These are phyloP conservation scores for Syncephalastrum racemosum DNA, from an alignment of 371 early-diverging fungal genomes.

Conservation along the genomic window DNA sequence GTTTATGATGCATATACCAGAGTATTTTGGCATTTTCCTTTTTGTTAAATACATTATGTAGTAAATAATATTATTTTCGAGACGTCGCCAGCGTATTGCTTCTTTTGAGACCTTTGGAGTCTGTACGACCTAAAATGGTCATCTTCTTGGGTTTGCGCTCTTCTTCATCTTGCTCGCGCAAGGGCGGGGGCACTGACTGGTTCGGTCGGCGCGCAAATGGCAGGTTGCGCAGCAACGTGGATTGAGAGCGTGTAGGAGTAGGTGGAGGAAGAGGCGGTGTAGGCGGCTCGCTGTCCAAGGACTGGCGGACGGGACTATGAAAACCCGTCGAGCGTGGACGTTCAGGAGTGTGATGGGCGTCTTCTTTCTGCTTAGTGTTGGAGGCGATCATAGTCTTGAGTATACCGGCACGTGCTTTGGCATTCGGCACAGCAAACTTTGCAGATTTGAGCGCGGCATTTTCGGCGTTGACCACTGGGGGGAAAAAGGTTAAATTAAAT, in stretches of 20 bases:
- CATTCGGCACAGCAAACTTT: conserved; percentile 51
- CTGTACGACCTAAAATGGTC: too few species aligned
- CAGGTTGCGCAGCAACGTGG: conserved; percentile 10
- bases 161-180: conserved; percentile 5
- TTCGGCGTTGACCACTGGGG: conserved; percentile 71
- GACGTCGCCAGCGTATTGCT: too few species aligned
- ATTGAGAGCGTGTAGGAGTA: conserved; percentile 4
- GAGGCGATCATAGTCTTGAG: conserved; percentile 19
- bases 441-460: conserved; percentile 77
- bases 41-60: neutral
- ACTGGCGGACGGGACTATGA: too few species aligned
- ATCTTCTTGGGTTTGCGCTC: too few species aligned
- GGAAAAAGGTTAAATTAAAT: neutral
- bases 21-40: neutral
- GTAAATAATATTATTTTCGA: too few species aligned
- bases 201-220: neutral
- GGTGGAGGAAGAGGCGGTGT: conserved; percentile 1
- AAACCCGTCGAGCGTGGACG: neutral
- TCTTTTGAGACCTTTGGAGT: too few species aligned
- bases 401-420: conserved; percentile 51
- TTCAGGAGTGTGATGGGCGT: neutral
- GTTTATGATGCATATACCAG: conserved; percentile 3
- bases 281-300: neutral
- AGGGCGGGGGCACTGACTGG: neutral
- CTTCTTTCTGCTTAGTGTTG: too few species aligned